These are phyloP conservation scores for Melanogaster broomeanus DNA, from an alignment of 768 basidiomycete genomes.

Conservation along the genomic window DNA sequence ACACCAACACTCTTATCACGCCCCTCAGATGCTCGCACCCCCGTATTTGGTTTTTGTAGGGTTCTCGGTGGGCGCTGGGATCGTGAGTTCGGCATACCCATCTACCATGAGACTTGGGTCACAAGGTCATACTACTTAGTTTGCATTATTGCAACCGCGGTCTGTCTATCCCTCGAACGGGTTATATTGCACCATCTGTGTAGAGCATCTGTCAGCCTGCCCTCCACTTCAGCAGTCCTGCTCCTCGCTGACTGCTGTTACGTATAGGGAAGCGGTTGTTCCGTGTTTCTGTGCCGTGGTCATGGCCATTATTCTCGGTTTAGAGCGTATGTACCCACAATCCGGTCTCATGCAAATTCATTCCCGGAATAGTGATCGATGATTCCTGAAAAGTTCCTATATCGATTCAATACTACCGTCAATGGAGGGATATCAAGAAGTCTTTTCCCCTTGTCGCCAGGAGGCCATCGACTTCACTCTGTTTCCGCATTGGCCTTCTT, in stretches of 20 bases:
- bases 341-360: not conserved
- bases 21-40: conserved; percentile 33
- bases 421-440: conserved; percentile 37
- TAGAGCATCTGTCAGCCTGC: conserved; percentile 38
- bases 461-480: conserved; percentile 37
- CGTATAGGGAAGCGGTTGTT: conserved; percentile 32
- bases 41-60: conserved; percentile 45
- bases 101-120: conserved; percentile 2
- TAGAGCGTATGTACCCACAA: conserved; percentile 43
- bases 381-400: conserved; percentile 39
- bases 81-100: conserved; percentile 35
- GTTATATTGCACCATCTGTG: conserved; percentile 49
- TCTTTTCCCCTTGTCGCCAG: conserved; percentile 44
- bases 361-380: conserved; percentile 1
- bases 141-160: conserved; percentile 14
- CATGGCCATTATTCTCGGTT: conserved; percentile 39
- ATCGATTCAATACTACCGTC: conserved; percentile 42
- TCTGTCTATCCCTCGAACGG: conserved; percentile 37
- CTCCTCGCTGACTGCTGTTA: conserved; percentile 16
- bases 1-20: conserved; percentile 15
- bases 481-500: conserved; percentile 44
- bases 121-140: conserved; percentile 5
- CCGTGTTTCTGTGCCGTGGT: conserved; percentile 47
- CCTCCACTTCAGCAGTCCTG: conserved; percentile 1
- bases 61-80: conserved; percentile 40